Evolutionary conservation across 345 rosid genomes (phyloP).

Genomic region (Litchi chinensis): DNA sequence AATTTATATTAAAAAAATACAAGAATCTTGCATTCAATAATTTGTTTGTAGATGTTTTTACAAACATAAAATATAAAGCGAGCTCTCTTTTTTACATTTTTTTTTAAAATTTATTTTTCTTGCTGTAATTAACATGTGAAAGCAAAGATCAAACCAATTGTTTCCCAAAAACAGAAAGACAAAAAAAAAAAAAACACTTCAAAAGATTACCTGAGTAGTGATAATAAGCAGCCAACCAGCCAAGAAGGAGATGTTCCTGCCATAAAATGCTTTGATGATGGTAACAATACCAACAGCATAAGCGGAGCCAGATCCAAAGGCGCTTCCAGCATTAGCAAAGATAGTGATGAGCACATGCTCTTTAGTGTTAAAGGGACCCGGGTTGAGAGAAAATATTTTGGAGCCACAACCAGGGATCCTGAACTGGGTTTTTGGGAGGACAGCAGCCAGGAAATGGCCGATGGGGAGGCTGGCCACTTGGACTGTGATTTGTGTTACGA

Average conservation of each 20-base stretch:
- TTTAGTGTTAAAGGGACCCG: constrained; percentile 85
- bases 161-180: too few species aligned
- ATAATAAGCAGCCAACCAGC: constrained; percentile 84
- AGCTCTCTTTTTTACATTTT: too few species aligned
- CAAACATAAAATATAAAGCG: too few species aligned
- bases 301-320: constrained; percentile 72
- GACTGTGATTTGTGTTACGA: constrained; percentile 81
- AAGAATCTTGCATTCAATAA: too few species aligned
- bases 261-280: constrained; percentile 74
- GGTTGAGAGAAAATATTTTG: constrained; percentile 63
- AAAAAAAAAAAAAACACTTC: too few species aligned
- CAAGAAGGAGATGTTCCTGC: constrained; percentile 59
- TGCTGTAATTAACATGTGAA: too few species aligned
- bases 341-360: constrained; percentile 82
- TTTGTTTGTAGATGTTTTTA: too few species aligned
- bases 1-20: too few species aligned
- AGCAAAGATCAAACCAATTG: too few species aligned
- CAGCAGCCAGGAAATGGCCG: constrained; percentile 69
- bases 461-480: constrained; percentile 77
- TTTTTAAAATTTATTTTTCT: too few species aligned
- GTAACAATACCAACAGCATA: constrained; percentile 71
- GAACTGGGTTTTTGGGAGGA: constrained; percentile 60
- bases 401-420: constrained; percentile 60
- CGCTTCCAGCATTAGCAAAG: constrained; percentile 87
- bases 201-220: constrained; percentile 69